phyloP scores from a whole-genome alignment of 1,284 basidiomycete genomes.

The Heterobasidion parviporum region DNA sequence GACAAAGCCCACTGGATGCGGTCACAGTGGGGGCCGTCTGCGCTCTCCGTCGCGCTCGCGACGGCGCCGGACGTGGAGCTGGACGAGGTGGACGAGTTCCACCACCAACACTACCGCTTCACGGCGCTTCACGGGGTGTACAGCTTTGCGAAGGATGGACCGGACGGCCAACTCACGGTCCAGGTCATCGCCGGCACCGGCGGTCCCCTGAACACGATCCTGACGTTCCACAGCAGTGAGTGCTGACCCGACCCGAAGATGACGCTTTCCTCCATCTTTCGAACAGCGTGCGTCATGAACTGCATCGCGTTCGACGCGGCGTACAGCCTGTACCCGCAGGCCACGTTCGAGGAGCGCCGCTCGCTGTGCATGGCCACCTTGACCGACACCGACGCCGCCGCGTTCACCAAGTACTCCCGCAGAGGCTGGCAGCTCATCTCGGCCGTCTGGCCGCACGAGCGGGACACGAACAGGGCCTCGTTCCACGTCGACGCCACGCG shows the following conservation, averaged over 20 bases:
- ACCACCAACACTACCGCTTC: too few relatives aligned
- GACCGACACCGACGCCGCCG: not conserved
- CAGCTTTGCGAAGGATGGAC: too few relatives aligned
- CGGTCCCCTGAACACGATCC: constrained; percentile 23
- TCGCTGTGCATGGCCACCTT: not conserved
- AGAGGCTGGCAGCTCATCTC: constrained; percentile 19
- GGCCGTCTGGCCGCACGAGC: not conserved
- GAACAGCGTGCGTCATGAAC: constrained; percentile 16
- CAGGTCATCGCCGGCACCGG: too few relatives aligned
- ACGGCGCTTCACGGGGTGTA: too few relatives aligned
- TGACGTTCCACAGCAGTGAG: constrained; percentile 39
- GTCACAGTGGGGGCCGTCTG: constrained; percentile 9
- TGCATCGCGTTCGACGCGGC: constrained; percentile 11
- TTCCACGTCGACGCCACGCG: not conserved
- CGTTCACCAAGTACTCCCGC: constrained; percentile 18
- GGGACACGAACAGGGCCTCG: not conserved
- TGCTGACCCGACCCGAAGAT: not conserved
- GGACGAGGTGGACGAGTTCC: too few relatives aligned
- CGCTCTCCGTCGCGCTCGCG: too few relatives aligned
- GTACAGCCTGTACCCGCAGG: constrained; percentile 13
- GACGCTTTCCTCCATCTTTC: too few relatives aligned
- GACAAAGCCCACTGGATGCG: not conserved
- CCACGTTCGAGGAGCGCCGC: constrained; percentile 12
- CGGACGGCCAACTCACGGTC: too few relatives aligned
- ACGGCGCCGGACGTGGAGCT: too few relatives aligned